Evolutionary conservation across 306 rosid species (phyloP).

Genomic region (Glycyrrhiza uralensis): DNA sequence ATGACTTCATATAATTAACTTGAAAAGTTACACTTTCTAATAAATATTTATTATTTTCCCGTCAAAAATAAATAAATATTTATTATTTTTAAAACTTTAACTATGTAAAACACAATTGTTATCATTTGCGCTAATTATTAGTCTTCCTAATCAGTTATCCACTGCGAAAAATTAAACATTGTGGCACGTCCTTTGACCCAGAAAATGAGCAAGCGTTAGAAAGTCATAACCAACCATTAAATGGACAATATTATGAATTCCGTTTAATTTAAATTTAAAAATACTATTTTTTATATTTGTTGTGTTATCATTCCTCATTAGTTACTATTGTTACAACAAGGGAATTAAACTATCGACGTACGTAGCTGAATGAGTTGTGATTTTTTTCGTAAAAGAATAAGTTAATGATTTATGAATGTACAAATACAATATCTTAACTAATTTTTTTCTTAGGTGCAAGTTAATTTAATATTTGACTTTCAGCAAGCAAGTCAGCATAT

Average conservation of each 20-base stretch:
- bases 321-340: background rate
- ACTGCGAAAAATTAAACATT: background rate
- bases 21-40: too few species aligned
- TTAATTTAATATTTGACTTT: background rate
- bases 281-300: background rate
- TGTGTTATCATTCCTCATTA: background rate
- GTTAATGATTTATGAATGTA: too few species aligned
- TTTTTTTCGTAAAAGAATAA: too few species aligned
- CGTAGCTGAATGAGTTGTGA: background rate
- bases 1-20: too few species aligned
- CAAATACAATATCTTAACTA: background rate
- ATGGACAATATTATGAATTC: background rate
- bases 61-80: too few species aligned
- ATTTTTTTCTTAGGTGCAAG: background rate
- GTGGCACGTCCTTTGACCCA: conserved; percentile 1
- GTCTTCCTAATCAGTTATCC: too few species aligned
- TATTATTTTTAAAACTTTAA: too few species aligned
- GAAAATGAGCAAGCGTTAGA: background rate
- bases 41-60: too few species aligned
- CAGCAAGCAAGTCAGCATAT: background rate
- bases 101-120: too few species aligned
- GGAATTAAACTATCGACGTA: background rate
- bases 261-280: background rate
- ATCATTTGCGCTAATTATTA: too few species aligned
- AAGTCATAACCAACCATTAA: conserved; percentile 15